Evolutionary conservation across 192 early-diverging fungal genomes (phyloP), one percentile per base, ranked within the genome.

Genomic region (Coemansia sp.): DNA sequence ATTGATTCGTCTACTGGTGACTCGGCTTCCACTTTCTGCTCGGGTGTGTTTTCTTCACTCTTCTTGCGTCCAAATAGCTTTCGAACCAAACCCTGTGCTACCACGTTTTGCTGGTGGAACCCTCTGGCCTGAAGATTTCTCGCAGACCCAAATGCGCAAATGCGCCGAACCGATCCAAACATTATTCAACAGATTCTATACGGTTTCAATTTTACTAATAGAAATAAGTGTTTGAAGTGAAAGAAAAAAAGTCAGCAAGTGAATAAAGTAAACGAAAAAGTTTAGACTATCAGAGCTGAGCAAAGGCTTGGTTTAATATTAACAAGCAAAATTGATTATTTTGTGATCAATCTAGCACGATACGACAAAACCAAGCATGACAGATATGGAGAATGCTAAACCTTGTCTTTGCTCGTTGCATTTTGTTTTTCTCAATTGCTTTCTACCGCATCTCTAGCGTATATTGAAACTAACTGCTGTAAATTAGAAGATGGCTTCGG

Each of bases 31-130:
- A 32, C 19, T 20, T 59, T 42, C 20, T 64, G 55, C 4, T 57
- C 36, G 55, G 33, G 21, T 10, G 51, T 63, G 29, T 60, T 51
- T 20, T 67, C 63, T 17, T 61, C 23, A 20, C 42, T 58, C 57
- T 73, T 68, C 46, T 69, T 66, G 23, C 66, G 20, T 10, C 78
- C 74, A 58, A 81, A 81, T 3, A 81, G 60, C 57, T 69, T 75
- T 42, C 74, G 59, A 31, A 71, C 27, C 23, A 70, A 21, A 19
- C 70, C 74, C 22, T 33, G 67, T 10, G 76, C 64, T 20, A 17
- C 59, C 2, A 60, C 53, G 19, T 51, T 57, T 51, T 71, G 76
- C 29, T 71, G 65, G 67, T 81, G 70, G 32, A 81, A 67, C 17
- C 33, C 46, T 30, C 64, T 51, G 3, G 24, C 3, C 21, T 23